Base-by-base conservation (phyloP, 2,329 filamentous ascomycete genomes). In the Alternaria alternata region DNA sequence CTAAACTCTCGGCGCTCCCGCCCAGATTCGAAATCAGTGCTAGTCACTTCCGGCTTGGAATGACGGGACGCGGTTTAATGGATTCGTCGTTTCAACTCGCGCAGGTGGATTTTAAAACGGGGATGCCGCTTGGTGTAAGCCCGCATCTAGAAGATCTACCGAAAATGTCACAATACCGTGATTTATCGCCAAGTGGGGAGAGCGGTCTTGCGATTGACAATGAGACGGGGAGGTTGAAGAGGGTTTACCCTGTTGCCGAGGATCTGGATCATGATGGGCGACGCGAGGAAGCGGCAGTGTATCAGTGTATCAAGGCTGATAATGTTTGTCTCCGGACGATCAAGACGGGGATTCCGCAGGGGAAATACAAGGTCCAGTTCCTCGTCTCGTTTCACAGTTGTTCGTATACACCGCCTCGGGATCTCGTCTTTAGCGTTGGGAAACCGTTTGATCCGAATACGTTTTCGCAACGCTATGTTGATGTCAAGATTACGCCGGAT, bases 101-200 rank as follows among this genome's bases (percentile, higher is more conserved):
- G 1, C 70, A 79, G 52, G 65, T 80, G 11, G 78, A 79, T 49
- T 79, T 79, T 64, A 79, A 78, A 60, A 79, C 75, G 0, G 77
- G 77, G 0, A 64, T 76, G 60, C 71, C 72, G 3, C 57, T 77
- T 0, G 75, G 74, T 39, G 56, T 72, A 1, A 48, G 58, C 7
- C 52, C 62, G 4, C 54, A 65, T 3, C 62, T 75, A 0, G 67
- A 66, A 20, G 67, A 76, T n/a, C 14, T 68, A 18, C 67, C 72
- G 0, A 61, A 59, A 36, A 67, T 75, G 63, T 59, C 53, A 0
- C 57, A 68, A 38, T 68, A 69, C 61, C 69, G 74, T 48, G 66
- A 61, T 4, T 59, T 62, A 0, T 74, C 72, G 6, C 76, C 77
- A 0, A 71, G 66, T 0, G 76, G 75, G 16, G 70, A 77, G 44